A percentile compares a stretch with the other conserved stretches of the same genome.
Evolutionary conservation across 371 early-diverging fungal species (phyloP).

Genomic region (Choanephora cucurbitarum): DNA sequence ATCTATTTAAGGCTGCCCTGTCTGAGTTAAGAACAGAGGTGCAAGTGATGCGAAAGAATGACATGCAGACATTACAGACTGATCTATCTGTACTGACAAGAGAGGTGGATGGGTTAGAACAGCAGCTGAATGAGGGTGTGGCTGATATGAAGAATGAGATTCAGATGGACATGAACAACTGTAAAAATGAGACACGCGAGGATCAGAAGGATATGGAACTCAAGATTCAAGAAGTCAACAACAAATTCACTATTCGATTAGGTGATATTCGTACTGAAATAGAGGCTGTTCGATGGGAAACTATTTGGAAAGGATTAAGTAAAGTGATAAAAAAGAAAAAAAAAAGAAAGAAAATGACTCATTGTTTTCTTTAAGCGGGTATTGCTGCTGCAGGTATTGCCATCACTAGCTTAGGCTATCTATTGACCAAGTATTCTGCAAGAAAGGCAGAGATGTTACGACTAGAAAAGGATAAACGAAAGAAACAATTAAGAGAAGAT

Average conservation of each 20-base stretch:
- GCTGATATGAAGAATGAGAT: constrained; percentile 83
- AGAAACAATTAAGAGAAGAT: constrained; percentile 44
- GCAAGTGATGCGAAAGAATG: constrained; percentile 83
- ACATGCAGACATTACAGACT: constrained; percentile 75
- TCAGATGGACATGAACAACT: constrained; percentile 87
- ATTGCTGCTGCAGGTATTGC: constrained; percentile 41
- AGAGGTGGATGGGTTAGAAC: constrained; percentile 78
- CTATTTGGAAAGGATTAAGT: constrained; percentile 74
- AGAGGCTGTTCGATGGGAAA: constrained; percentile 85
- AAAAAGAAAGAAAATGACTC: too few relatives aligned
- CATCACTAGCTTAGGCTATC: constrained; percentile 44
- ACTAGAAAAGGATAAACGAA: constrained; percentile 34
- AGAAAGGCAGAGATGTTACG: constrained; percentile 31
- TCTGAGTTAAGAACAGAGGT: constrained; percentile 88
- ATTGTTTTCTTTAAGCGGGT: constrained; percentile 27
- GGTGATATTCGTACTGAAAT: constrained; percentile 86
- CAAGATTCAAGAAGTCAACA: constrained; percentile 83
- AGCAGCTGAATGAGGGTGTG: constrained; percentile 75
- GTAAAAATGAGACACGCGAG: constrained; percentile 83
- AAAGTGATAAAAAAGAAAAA: too few relatives aligned
- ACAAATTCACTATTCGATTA: constrained; percentile 76
- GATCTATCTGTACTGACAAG: constrained; percentile 75
- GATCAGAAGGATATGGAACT: constrained; percentile 80
- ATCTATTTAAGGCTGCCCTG: constrained; percentile 77
- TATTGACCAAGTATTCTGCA: constrained; percentile 38